Conservation (phyloP, 306 rosid genomes). For the Ceratonia siliqua region DNA sequence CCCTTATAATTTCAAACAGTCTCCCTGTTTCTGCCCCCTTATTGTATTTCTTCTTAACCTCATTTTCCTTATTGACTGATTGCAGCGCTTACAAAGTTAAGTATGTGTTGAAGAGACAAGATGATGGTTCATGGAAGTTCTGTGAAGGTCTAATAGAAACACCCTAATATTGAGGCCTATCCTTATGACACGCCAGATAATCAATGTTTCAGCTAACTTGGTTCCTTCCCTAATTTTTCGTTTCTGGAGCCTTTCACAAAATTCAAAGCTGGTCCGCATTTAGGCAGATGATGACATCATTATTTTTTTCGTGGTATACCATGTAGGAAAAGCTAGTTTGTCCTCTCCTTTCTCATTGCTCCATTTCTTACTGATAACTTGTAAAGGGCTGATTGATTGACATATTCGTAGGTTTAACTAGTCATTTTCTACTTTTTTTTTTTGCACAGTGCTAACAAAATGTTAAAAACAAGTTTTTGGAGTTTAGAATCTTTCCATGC, state of each 20-base stretch:
- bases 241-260: slow-evolving; percentile 26
- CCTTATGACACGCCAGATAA: slow-evolving; percentile 35
- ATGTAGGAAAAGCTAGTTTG: slow-evolving; percentile 20
- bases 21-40: not conserved
- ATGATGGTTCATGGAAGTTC: slow-evolving; percentile 96
- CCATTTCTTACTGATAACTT: slow-evolving; percentile 30
- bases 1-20: not conserved
- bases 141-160: slow-evolving; percentile 68
- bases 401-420: slow-evolving; percentile 23
- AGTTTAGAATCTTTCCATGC: not conserved
- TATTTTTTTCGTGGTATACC: slow-evolving; percentile 3
- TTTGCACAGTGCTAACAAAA: not conserved
- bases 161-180: slow-evolving; percentile 42
- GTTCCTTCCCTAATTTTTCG: slow-evolving; percentile 32
- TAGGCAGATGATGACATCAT: slow-evolving; percentile 34
- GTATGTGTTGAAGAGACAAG: slow-evolving; percentile 74
- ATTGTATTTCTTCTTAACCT: not conserved
- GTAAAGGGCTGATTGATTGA: slow-evolving; percentile 45
- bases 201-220: slow-evolving; percentile 45
- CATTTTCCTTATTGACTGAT: slow-evolving; percentile 28
- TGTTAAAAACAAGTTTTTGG: slow-evolving; percentile 15
- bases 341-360: not conserved
- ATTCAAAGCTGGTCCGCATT: slow-evolving; percentile 20
- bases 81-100: slow-evolving; percentile 83
- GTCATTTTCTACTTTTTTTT: not conserved